Conservation (phyloP, 805 yeast genomes). For the Saturnispora hagleri region DNA sequence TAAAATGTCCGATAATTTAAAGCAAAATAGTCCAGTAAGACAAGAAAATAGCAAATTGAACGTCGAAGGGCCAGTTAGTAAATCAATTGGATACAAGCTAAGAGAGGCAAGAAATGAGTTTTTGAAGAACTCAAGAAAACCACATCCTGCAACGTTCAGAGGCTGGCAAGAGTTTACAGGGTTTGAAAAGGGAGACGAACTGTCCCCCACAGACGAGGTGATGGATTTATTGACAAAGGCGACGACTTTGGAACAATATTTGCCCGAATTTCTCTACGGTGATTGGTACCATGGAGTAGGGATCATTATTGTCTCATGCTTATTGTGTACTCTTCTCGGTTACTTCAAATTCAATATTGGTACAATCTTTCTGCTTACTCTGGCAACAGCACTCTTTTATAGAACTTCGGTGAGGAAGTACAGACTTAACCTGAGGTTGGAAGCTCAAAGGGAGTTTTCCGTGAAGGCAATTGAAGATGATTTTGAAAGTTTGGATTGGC, state of each 20-base stretch:
- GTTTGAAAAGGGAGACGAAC: conserved; percentile 61
- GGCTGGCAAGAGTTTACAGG: conserved; percentile 96
- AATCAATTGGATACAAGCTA: conserved; percentile 19
- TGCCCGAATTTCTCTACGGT: conserved; percentile 74
- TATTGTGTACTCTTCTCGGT: conserved; percentile 73
- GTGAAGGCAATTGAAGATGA: conserved; percentile 77
- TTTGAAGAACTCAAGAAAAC: conserved; percentile 28
- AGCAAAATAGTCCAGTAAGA: background rate
- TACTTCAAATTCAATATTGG: conserved; percentile 68
- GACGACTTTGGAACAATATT: conserved; percentile 63
- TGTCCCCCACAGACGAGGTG: conserved; percentile 61
- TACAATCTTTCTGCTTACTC: conserved; percentile 65
- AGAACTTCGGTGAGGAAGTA: conserved; percentile 78
- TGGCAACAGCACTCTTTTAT: conserved; percentile 59
- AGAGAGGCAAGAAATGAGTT: conserved; percentile 14
- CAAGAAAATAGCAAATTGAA: conserved; percentile 10
- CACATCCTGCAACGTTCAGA: conserved; percentile 59
- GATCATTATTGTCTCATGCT: conserved; percentile 53
- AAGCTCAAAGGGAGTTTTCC: conserved; percentile 78
- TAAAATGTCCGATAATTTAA: background rate
- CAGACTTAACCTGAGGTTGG: conserved; percentile 64
- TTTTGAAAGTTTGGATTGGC: conserved; percentile 93
- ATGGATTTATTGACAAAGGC: conserved; percentile 61
- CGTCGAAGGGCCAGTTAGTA: conserved; percentile 22
- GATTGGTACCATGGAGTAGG: conserved; percentile 96